Base-by-base conservation (phyloP, 116 monocot genomes). In the Zostera marina region DNA sequence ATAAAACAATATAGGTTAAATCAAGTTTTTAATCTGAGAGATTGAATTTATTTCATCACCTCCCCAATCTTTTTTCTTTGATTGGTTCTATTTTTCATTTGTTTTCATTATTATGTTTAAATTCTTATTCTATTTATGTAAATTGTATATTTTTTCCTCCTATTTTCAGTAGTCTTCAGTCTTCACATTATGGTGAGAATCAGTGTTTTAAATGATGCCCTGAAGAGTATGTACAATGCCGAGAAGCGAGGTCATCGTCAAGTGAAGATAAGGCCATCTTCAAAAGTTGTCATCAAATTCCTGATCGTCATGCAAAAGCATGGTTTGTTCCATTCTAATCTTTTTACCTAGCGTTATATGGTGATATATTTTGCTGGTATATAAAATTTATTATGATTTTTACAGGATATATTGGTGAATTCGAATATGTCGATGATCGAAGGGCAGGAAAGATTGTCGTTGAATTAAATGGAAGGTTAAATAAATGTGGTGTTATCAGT, bases 281-380 rank as follows among this genome's bases (percentile, higher is more conserved):
- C 69, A 0, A 70, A 63, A 54, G 69, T 70, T 32, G 63, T 70
- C 46, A 70, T 70, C 45, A 70, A 70, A 41, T 67, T 67, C 41
- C 67, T 67, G 14, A 19, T 70, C 11, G 69, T 70, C 46, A 70
- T 70, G 69, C 69, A 70, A 40, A 70, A 70, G 44, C 69, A 70
- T 47, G 69, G 69, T 55, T 9, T 7, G 32, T 17, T 51, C 1
- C 9, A 19, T 8, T 40, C 58, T 8, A 5, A 41, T 25, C 41
- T 25, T 16, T n/a, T 53, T 17, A 21, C 15, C 53, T 53, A n/a
- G 22, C 10, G 10, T 53, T 9, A 53, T 11, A 10, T 53, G 15
- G 10, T 53, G 22, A 53, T 53, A 9, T 46, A 53, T 22, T 10
- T 3, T 53, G 19, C 53, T 10, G 9, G 3, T 53, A 10, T 16